Conservation (phyloP, 2,329 filamentous ascomycete species). For the Xylariomycetidae sp. region DNA sequence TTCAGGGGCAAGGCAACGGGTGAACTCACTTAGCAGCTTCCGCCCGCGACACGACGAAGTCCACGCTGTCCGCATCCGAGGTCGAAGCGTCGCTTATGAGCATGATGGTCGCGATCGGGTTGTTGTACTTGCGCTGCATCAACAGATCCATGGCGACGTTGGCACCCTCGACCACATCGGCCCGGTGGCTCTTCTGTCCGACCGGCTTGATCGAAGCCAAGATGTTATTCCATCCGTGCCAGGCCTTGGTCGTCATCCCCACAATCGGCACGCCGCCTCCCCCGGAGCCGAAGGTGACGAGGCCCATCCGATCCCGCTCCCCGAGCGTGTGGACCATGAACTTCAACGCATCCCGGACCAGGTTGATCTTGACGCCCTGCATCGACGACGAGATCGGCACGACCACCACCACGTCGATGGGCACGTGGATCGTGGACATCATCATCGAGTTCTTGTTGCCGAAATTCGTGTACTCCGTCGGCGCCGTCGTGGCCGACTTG, state of each 20-base stretch:
- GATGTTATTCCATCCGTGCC: constrained; percentile 85
- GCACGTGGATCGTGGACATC: constrained; percentile 67
- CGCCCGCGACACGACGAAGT: constrained; percentile 93
- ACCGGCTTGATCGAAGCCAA: constrained; percentile 85
- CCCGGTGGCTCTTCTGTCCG: constrained; percentile 91
- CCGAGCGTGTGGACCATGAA: constrained; percentile 89
- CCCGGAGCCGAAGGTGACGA: constrained; percentile 95
- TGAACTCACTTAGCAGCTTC: constrained; percentile 84
- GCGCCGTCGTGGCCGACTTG: constrained; percentile 79
- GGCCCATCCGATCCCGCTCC: constrained; percentile 89
- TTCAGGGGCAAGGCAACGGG: not conserved
- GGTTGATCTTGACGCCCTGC: constrained; percentile 97
- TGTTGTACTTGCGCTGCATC: constrained; percentile 95
- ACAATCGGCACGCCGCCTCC: constrained; percentile 89
- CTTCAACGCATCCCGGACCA: constrained; percentile 83
- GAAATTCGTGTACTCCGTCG: constrained; percentile 84
- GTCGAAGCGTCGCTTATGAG: constrained; percentile 96
- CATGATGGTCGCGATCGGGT: constrained; percentile 90
- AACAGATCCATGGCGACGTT: constrained; percentile 98
- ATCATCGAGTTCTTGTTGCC: constrained; percentile 39
- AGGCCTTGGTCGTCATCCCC: constrained; percentile 95
- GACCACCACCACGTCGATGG: constrained; percentile 91
- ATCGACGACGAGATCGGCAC: constrained; percentile 97
- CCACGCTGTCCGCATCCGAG: constrained; percentile 88
- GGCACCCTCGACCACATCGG: constrained; percentile 93